Base-by-base conservation (phyloP, 768 basidiomycete genomes). In the Boletus reticulatus region DNA sequence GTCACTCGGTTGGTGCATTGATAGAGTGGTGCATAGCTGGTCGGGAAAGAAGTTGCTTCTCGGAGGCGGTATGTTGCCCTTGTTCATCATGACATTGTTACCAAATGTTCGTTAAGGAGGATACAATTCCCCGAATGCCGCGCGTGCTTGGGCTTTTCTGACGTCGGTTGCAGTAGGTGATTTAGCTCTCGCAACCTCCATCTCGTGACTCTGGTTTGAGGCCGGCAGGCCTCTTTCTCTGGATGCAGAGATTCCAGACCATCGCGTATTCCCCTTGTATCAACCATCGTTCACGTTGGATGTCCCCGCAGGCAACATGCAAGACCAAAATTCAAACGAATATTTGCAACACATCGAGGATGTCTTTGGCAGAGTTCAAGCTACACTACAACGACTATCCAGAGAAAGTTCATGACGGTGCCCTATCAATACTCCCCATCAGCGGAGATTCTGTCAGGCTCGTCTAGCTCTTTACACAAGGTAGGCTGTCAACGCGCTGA, bases 111-210 rank as follows among this genome's bases (percentile, higher is more conserved):
- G 67, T 43, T 56, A 71, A 80, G 92, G 94, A 17, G 95, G 95
- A 0, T 97, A 98, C 67, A 78, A 89, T 62, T 82, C 84, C 5
- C 75, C 90, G 2, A 95, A 95, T 61, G 85, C 85, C 2, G 94
- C 94, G 0, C 81, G 94, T 13, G 90, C 91, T 0, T 97, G 93
- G 92, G 77, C 91, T 1, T 84, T 84, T 63, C 72, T 94, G 17
- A 96, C 94, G 1, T 87, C 88, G 0, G 72, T 90, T 5, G 82
- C 83, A 29, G 90, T 93, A 61, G 58, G 88, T 75, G 17, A 13
- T 44, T 38, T 48, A 52, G 34, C 11, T 19, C 12, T 42, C n/a
- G 4, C 8, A 32, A 29, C 27, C 34, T 50, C 10, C 41, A 41
- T 56, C 39, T 58, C 48, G 45, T 20, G 10, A 32, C 24, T 19